Base-by-base conservation (phyloP, 2,329 filamentous ascomycete species). In the Cyclaneusma minus region DNA sequence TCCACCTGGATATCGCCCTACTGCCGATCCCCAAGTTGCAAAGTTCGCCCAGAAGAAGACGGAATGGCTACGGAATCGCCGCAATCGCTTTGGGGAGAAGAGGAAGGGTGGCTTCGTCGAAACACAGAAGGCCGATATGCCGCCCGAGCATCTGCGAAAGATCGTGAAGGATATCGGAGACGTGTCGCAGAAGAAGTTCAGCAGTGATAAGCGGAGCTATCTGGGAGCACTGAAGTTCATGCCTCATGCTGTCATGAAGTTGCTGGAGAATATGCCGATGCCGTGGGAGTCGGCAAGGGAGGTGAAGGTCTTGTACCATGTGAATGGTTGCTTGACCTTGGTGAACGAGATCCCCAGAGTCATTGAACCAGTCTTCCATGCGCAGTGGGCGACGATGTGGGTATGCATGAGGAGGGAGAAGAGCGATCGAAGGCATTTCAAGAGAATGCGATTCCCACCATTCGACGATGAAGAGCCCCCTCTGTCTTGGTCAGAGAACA, bases 351-450 rank as follows among this genome's bases (percentile, higher is more conserved):
- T 77, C 5, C 89, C 91, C 9, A 71, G 91, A 42, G 91, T 98
- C 29, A 95, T 98, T 44, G 89, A 95, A 49, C 89, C 89, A 0
- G 81, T 98, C 4, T 98, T 92, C 53, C 85, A 94, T 49, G 89
- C 89, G 30, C 89, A 98, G 51, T 98, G 89, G 89, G 89, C 89
- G 8, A 92, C 87, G 29, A 98, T 98, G 89, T 98, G 89, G 89
- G 76, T 92, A 14, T 83, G 80, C 22, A 98, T 98, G 89, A 74
- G 89, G 42, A 79, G 91, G 42, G 89, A 98, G 50, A 98, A 98
- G 64, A 89, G 84, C 47, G 89, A 98, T 45, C 64, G 89, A 52
- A 64, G 87, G 47, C 71, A 95, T 42, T 98, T 98, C 64, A 98
- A 98, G 62, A 74, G 89, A 37, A 98, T 98, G 89, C 74, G 91